phyloP scores from a whole-genome alignment of 2,329 filamentous ascomycete species.

The Cercospora zeae-maydis region DNA sequence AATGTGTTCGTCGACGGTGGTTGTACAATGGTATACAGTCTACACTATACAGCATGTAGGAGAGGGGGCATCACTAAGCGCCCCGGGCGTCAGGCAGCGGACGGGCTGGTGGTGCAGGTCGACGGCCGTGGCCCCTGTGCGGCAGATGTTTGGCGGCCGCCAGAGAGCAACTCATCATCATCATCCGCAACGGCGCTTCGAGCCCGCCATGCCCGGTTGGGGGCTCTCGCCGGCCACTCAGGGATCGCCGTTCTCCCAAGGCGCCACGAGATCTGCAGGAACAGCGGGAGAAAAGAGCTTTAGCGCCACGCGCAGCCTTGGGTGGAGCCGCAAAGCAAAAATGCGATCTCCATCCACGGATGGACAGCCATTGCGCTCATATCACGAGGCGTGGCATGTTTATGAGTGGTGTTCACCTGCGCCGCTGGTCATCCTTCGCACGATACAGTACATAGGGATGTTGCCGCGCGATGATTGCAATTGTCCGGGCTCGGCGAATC shows the following conservation, averaged over 20 bases:
- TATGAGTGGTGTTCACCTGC: background rate
- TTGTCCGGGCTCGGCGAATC: background rate
- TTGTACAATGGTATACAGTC: no score
- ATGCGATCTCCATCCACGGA: background rate
- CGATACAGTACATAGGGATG: background rate
- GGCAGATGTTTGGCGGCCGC: slow-evolving; percentile 4
- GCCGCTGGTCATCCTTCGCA: background rate
- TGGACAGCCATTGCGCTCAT: background rate
- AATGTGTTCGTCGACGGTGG: background rate
- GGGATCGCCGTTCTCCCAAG: background rate
- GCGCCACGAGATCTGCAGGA: slow-evolving; percentile 16
- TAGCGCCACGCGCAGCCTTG: slow-evolving; percentile 6
- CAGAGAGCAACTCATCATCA: background rate
- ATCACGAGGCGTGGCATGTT: background rate
- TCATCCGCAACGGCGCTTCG: background rate
- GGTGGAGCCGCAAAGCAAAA: slow-evolving; percentile 15
- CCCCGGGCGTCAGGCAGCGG: background rate
- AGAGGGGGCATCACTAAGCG: background rate
- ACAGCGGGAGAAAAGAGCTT: slow-evolving; percentile 10
- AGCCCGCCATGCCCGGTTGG: slow-evolving; percentile 12
- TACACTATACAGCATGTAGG: background rate
- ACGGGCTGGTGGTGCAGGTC: background rate
- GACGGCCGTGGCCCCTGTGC: slow-evolving; percentile 18
- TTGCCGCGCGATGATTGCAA: background rate
- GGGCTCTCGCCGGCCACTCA: slow-evolving; percentile 8